phyloP scores from a whole-genome alignment of 2,329 filamentous ascomycete species.

The Arthrobotrys iridis region DNA sequence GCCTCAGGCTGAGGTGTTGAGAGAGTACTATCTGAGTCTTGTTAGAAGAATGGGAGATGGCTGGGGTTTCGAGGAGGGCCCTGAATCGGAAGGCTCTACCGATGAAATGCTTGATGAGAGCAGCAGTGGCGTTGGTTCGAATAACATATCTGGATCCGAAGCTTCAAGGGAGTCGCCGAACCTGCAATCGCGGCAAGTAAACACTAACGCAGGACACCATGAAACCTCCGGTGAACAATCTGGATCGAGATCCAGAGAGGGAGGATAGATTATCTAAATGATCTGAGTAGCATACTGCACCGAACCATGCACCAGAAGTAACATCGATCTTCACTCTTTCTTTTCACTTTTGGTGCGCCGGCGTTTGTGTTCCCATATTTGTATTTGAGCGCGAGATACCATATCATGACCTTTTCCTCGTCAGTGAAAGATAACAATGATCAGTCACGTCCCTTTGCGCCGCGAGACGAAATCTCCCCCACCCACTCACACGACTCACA shows the following conservation, averaged over 20 bases:
- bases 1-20: constrained; percentile 89
- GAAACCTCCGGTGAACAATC: constrained; percentile 13
- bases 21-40: constrained; percentile 90
- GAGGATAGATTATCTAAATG: not conserved
- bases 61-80: constrained; percentile 66
- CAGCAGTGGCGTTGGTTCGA: constrained; percentile 31
- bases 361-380: constrained; percentile 32
- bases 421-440: constrained; percentile 11
- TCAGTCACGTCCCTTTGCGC: not conserved
- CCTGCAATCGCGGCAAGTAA: constrained; percentile 26
- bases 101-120: constrained; percentile 42
- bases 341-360: constrained; percentile 31
- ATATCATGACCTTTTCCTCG: constrained; percentile 26
- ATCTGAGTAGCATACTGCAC: constrained; percentile 1
- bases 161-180: constrained; percentile 31
- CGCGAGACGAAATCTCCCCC: not conserved
- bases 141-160: constrained; percentile 33
- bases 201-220: constrained; percentile 10
- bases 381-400: constrained; percentile 53
- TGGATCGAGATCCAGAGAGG: not conserved
- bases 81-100: constrained; percentile 33
- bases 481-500: not conserved
- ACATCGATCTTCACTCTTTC: constrained; percentile 45
- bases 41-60: constrained; percentile 72
- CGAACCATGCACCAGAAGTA: not conserved